phyloP scores from a whole-genome alignment of 2,329 filamentous ascomycete species.

The Trichophyton schoenleinii region DNA sequence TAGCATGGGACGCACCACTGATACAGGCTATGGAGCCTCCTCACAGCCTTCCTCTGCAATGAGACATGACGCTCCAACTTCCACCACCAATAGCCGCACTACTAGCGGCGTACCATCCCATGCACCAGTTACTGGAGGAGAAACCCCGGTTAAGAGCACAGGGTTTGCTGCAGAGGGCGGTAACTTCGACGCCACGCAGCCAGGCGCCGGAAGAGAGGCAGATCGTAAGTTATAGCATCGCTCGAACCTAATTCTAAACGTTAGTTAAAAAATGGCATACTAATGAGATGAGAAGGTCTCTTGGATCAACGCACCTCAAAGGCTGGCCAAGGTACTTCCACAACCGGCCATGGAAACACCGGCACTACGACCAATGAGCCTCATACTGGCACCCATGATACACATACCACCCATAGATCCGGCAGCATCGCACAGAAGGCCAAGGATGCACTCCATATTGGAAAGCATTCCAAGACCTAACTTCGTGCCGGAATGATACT shows the following conservation, averaged over 20 bases:
- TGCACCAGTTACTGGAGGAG: not conserved
- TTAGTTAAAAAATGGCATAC: not conserved
- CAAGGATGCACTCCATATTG: conserved; percentile 26
- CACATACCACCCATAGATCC: conserved; percentile 6
- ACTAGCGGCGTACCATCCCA: not conserved
- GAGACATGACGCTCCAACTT: not conserved
- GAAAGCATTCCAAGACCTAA: conserved; percentile 11
- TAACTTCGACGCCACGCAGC: conserved; percentile 29
- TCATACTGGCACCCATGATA: not conserved
- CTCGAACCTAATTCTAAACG: not conserved
- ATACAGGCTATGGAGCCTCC: not conserved
- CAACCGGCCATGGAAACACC: not conserved
- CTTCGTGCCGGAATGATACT: not conserved
- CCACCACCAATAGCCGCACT: not conserved
- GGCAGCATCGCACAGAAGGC: conserved; percentile 15
- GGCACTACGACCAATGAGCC: not conserved
- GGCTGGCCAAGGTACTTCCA: not conserved
- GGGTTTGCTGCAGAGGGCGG: conserved; percentile 54
- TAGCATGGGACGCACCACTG: not conserved
- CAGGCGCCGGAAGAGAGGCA: conserved; percentile 54
- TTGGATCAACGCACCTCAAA: conserved; percentile 6
- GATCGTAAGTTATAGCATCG: conserved; percentile 40
- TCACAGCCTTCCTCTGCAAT: not conserved
- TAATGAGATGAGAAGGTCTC: conserved; percentile 6
- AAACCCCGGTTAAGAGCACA: conserved; percentile 45